phyloP scores from a whole-genome alignment of 495 filamentous ascomycete species.

The Lindgomyces ingoldianus region DNA sequence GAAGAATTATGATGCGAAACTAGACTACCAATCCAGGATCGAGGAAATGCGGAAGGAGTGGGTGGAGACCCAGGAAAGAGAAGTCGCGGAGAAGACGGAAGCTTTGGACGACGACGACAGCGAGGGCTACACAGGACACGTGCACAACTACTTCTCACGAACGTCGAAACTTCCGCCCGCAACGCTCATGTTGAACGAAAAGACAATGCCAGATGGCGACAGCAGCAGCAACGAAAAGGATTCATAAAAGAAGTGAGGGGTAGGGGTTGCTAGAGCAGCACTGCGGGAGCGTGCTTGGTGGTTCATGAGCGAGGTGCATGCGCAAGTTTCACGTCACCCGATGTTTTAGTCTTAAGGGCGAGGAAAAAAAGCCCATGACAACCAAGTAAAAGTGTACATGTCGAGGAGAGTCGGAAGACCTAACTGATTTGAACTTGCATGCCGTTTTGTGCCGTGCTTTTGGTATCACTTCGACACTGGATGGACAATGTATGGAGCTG shows the following conservation, averaged over 20 bases:
- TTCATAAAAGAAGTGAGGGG: background rate
- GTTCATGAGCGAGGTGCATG: no score
- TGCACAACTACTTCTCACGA: slow-evolving; percentile 45
- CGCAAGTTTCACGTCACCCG: no score
- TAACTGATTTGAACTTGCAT: no score
- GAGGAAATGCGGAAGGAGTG: slow-evolving; percentile 73
- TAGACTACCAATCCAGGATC: slow-evolving; percentile 77
- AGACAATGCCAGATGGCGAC: background rate
- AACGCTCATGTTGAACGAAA: background rate
- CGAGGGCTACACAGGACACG: slow-evolving; percentile 45
- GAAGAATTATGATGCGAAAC: slow-evolving; percentile 75
- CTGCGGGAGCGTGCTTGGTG: no score
- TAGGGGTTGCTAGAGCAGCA: no score
- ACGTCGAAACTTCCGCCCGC: background rate
- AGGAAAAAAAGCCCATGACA: no score
- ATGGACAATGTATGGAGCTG: no score
- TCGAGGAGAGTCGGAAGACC: no score
- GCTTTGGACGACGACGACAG: slow-evolving; percentile 41
- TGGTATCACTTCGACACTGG: no score
- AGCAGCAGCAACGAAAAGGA: background rate
- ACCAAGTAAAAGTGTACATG: no score
- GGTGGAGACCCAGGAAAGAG: slow-evolving; percentile 56
- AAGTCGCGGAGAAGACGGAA: slow-evolving; percentile 52
- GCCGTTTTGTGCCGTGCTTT: no score
- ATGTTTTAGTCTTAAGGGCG: no score